Base-by-base conservation (phyloP, 257 asterid species). In the Euphrasia confusa region DNA sequence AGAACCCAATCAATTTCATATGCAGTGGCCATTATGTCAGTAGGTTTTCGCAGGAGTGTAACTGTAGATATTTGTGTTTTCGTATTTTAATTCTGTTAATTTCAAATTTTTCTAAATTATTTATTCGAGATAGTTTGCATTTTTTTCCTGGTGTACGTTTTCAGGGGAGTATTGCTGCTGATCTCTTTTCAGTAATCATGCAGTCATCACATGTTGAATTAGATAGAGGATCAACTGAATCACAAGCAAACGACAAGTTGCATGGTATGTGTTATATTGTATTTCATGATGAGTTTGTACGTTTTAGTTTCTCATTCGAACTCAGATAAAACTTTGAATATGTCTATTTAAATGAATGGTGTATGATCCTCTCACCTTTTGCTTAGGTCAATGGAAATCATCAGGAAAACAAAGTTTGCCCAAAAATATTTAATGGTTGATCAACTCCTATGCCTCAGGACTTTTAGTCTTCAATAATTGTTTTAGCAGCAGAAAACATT, bases 111-210 rank as follows among this genome's bases (percentile, higher is more conserved):
- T 10, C n/a, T 6, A 35, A 35, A 5, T 35, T 7, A 7, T 35
- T 35, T 35, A 35, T 35, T 7, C 10, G 40, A 0, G 40, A 35
- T 35, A 35, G 1, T 35, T 35, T 0, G 8, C 8, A 35, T 33
- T 33, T 42, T 63, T 14, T 61, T 60, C 6, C 40, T 60, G 7
- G n/a, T 71, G 2, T 49, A 45, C 75, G 70, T 80, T 63, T 68
- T 70, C 71, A 77, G 58, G 82, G 83, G 62, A 81, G 72, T 64
- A 76, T 83, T 39, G 81, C 82, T 27, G 63, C 64, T 57, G 86
- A 84, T 8, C 87, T 84, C 54, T 84, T 80, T 69, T 72, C 79
- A 18, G 72, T 66, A 27, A 66, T 69, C 58, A 53, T 74, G 68
- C 75, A 74, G 54, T 64, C 78, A n/a, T 50, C 88, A 30, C 66